Evolutionary conservation across 345 rosid species (phyloP).

Genomic region (Punica granatum): DNA sequence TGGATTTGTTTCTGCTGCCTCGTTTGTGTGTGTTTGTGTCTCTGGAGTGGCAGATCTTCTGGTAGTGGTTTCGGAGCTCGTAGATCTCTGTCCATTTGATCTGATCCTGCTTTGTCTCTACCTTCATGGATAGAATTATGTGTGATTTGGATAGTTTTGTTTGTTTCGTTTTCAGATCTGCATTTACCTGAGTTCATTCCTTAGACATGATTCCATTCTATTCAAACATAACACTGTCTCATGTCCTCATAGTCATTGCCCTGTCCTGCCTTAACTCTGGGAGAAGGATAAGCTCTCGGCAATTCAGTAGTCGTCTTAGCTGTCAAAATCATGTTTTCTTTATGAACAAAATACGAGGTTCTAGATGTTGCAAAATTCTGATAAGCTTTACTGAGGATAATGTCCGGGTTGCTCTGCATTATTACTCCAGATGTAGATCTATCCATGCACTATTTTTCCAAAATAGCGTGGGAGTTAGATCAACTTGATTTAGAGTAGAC

Average conservation of each 20-base stretch:
- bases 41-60: conserved; percentile 1
- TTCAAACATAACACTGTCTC: not conserved
- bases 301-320: not conserved
- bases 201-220: not conserved
- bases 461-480: too few relatives aligned
- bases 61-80: not conserved
- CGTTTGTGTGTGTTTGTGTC: not conserved
- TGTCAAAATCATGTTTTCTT: not conserved
- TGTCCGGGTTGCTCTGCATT: too few relatives aligned
- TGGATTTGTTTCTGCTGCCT: not conserved
- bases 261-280: not conserved
- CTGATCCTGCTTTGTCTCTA: not conserved
- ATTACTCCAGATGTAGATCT: too few relatives aligned
- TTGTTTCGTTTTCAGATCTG: not conserved
- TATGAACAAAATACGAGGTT: too few relatives aligned
- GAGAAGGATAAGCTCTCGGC: not conserved
- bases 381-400: too few relatives aligned
- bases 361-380: too few relatives aligned
- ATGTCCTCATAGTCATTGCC: not conserved
- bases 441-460: too few relatives aligned
- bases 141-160: not conserved
- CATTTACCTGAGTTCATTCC: not conserved
- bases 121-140: not conserved
- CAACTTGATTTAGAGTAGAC: too few relatives aligned
- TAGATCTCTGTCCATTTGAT: conserved; percentile 5